Percentiles rank a stretch among this genome's conserved stretches.
Conservation (phyloP, 192 early-diverging fungal species). For the Gamsiella multidivaricata region DNA sequence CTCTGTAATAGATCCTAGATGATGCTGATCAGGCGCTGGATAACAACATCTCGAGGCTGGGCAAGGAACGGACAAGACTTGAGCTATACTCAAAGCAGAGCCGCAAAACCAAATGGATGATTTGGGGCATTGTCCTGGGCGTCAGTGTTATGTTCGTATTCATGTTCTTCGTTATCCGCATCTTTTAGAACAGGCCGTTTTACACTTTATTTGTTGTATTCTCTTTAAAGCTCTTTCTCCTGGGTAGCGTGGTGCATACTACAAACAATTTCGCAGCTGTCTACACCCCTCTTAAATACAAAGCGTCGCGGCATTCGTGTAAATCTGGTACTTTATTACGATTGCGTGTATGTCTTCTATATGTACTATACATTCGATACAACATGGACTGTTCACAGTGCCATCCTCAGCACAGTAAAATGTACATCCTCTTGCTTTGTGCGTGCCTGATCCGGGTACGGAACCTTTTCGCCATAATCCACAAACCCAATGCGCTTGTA, state of each 20-base stretch:
- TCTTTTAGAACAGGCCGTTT: conserved; percentile 10
- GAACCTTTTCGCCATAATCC: conserved; percentile 50
- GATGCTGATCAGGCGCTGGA: conserved; percentile 46
- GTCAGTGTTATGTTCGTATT: conserved; percentile 48
- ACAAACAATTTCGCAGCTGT: too few relatives aligned
- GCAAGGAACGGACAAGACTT: conserved; percentile 35
- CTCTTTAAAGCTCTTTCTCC: not conserved
- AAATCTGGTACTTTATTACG: too few relatives aligned
- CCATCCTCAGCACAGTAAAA: conserved; percentile 32
- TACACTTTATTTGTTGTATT: not conserved
- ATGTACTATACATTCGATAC: not conserved
- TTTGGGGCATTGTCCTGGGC: conserved; percentile 49
- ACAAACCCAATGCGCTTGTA: conserved; percentile 57
- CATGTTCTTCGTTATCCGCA: conserved; percentile 53
- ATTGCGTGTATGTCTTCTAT: too few relatives aligned
- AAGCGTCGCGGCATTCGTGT: too few relatives aligned
- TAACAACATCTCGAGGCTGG: conserved; percentile 40
- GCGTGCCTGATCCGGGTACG: conserved; percentile 33
- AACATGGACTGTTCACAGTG: conserved; percentile 1
- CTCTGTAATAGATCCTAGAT: conserved; percentile 26
- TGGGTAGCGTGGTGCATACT: too few relatives aligned
- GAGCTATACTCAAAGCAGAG: conserved; percentile 51
- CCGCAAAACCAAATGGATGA: conserved; percentile 52
- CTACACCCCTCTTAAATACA: too few relatives aligned
- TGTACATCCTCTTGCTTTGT: conserved; percentile 36